These are phyloP conservation scores for Roridomyces roridus DNA, from an alignment of 768 basidiomycete species.

Conservation along the genomic window DNA sequence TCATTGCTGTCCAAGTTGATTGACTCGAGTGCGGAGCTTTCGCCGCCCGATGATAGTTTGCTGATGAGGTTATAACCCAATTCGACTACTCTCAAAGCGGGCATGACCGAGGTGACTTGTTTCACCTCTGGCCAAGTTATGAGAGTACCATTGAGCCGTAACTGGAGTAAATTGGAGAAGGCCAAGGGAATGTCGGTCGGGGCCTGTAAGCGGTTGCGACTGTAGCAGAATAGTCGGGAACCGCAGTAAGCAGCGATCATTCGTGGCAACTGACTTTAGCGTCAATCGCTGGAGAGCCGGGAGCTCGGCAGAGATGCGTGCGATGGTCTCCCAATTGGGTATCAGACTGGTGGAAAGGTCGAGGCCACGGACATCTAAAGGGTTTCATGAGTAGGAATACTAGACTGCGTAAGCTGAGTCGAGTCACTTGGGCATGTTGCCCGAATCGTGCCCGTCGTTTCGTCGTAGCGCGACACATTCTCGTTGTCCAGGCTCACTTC, in stretches of 20 bases:
- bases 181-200: constrained; percentile 41
- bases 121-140: constrained; percentile 75
- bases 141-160: constrained; percentile 78
- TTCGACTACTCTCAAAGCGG: constrained; percentile 61
- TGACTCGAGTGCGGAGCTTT: constrained; percentile 42
- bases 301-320: constrained; percentile 66
- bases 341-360: constrained; percentile 84
- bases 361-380: constrained; percentile 74
- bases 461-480: constrained; percentile 57
- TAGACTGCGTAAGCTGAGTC: constrained; percentile 6
- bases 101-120: constrained; percentile 56
- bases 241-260: constrained; percentile 12
- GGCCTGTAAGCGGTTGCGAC: constrained; percentile 69
- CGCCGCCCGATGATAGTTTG: constrained; percentile 21
- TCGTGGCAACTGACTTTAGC: constrained; percentile 70
- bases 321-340: constrained; percentile 71
- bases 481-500: constrained; percentile 84
- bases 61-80: constrained; percentile 71
- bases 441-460: constrained; percentile 54
- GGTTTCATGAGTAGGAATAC: constrained; percentile 3
- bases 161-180: constrained; percentile 61
- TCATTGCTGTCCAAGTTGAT: constrained; percentile 78
- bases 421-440: constrained; percentile 73
- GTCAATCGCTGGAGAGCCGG: constrained; percentile 66
- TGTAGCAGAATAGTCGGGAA: constrained; percentile 37